Conservation (phyloP, 768 basidiomycete species). For the Lentinula aciculospora region DNA sequence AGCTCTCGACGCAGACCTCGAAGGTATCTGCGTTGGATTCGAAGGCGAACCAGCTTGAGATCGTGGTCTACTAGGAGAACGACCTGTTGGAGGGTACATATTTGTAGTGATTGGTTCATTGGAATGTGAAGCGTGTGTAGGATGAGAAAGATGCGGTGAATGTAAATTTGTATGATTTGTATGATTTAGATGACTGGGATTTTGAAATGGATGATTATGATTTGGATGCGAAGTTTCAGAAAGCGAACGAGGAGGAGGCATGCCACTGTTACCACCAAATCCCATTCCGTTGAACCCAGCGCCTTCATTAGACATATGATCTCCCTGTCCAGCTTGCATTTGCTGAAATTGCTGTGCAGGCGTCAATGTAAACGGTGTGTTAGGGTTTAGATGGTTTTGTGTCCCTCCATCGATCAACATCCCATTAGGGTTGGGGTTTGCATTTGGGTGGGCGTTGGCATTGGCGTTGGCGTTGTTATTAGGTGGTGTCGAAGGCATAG, state of each 20-base stretch:
- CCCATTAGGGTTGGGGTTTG: too few species aligned
- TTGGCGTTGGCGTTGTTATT: constrained; percentile 17
- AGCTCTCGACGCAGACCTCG: constrained; percentile 45
- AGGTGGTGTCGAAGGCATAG: constrained; percentile 44
- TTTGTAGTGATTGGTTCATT: constrained; percentile 35
- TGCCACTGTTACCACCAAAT: constrained; percentile 18
- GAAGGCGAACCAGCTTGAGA: constrained; percentile 48
- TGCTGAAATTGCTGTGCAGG: constrained; percentile 62
- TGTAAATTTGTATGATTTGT: neutral
- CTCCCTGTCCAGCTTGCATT: constrained; percentile 30
- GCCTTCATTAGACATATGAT: neutral
- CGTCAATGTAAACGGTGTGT: constrained; percentile 40
- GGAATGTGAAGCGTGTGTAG: constrained; percentile 39
- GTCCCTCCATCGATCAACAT: too few species aligned
- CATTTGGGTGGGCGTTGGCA: constrained; percentile 37
- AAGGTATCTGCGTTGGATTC: constrained; percentile 18
- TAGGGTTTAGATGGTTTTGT: constrained; percentile 32
- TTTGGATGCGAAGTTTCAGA: neutral
- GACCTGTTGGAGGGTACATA: constrained; percentile 1
- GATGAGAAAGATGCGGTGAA: constrained; percentile 11
- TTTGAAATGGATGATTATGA: neutral
- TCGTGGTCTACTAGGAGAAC: constrained; percentile 49
- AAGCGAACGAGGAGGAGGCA: constrained; percentile 25
- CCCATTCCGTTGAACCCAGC: neutral
- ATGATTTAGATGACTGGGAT: too few species aligned